Percentiles rank a stretch among this genome's conserved stretches.
Evolutionary conservation across 768 basidiomycete species (phyloP).

Genomic region (Gymnopilus junonius): DNA sequence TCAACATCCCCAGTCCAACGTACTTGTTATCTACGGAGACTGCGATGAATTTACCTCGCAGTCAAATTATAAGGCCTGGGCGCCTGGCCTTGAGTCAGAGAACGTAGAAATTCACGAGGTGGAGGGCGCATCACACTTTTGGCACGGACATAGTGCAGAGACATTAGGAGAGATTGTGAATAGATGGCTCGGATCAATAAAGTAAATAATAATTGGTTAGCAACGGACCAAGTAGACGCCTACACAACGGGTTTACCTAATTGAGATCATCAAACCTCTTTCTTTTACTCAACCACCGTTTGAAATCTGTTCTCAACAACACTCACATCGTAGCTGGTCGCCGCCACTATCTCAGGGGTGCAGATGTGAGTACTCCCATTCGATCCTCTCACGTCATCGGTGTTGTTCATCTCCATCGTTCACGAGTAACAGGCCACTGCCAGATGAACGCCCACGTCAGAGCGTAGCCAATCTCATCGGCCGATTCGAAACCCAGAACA

Average conservation of each 20-base stretch:
- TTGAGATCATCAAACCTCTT: conserved; percentile 14
- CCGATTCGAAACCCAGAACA: conserved; percentile 82
- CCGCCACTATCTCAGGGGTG: conserved; percentile 16
- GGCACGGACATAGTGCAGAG: conserved; percentile 45
- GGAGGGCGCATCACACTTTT: conserved; percentile 66
- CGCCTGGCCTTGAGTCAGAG: conserved; percentile 37
- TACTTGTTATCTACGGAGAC: conserved; percentile 72
- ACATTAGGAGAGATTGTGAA: conserved; percentile 32
- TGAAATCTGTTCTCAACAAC: not conserved
- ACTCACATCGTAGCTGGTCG: not conserved
- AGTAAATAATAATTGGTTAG: not conserved
- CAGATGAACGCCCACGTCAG: conserved; percentile 86
- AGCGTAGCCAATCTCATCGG: conserved; percentile 92
- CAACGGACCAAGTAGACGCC: conserved; percentile 3
- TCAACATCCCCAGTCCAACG: conserved; percentile 44
- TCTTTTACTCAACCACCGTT: conserved; percentile 16
- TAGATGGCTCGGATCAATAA: conserved; percentile 31
- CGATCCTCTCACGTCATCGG: conserved; percentile 20
- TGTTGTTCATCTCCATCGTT: conserved; percentile 20
- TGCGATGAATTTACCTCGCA: conserved; percentile 71
- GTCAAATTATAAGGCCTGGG: conserved; percentile 62
- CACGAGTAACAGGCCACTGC: conserved; percentile 65
- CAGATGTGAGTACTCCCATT: conserved; percentile 36
- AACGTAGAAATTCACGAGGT: conserved; percentile 44
- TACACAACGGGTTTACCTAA: conserved; percentile 23